These are phyloP conservation scores for Backusella liffmaniae DNA, from an alignment of 192 early-diverging fungal species.

Conservation along the genomic window DNA sequence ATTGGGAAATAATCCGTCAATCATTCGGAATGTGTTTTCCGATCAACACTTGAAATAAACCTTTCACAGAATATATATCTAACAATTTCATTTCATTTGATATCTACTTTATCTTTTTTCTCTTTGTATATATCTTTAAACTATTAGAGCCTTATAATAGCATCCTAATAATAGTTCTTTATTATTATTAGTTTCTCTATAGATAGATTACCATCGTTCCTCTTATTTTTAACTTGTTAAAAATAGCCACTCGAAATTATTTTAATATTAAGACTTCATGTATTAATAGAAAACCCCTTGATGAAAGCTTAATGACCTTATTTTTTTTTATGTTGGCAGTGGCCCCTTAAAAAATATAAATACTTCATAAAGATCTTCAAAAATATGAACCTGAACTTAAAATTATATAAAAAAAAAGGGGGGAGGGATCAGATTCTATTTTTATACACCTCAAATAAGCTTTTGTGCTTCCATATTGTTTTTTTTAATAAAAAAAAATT, in stretches of 20 bases:
- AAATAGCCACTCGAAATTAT: neutral
- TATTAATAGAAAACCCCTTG: neutral
- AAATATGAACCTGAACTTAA: neutral
- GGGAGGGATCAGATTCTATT: neutral
- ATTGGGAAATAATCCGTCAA: neutral
- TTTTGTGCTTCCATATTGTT: neutral
- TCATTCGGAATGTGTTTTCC: neutral
- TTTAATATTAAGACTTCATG: neutral
- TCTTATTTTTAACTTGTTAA: constrained; percentile 11
- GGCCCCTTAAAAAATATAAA: neutral
- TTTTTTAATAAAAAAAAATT: neutral
- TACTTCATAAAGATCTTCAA: neutral
- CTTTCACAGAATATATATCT: neutral
- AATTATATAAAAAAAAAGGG: neutral
- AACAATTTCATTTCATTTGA: neutral
- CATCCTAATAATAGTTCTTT: neutral
- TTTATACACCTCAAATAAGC: neutral
- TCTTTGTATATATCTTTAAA: neutral
- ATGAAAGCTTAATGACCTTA: neutral
- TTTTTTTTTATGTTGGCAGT: neutral
- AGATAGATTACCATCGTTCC: neutral
- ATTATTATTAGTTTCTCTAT: constrained; percentile 7
- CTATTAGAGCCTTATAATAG: neutral
- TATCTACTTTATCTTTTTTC: neutral
- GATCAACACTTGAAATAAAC: neutral